Base-by-base conservation (phyloP, 306 rosid species). In the Prunus fruticosa region DNA sequence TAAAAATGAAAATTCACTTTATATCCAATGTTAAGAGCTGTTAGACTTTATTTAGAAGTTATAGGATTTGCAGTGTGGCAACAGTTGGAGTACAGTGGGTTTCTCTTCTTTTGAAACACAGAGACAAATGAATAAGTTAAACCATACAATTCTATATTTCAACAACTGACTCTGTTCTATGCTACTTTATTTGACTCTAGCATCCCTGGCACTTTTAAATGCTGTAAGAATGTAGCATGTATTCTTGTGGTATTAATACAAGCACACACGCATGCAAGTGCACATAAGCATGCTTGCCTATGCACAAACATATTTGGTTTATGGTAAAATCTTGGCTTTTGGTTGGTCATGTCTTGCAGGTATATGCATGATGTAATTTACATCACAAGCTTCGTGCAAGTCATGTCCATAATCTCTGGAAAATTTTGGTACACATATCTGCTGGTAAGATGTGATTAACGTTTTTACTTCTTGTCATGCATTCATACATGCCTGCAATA, bases 321-420 rank as follows among this genome's bases (percentile, higher is more conserved):
- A 27, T 7, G 15, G 54, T 38, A 66, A 57, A 52, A 18, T 79
- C 72, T 28, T 80, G 72, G 62, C 84, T 8, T 62, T 53, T 32
- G 25, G 3, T 56, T 30, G 67, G 54, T 83, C 12, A 15, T 80
- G 34, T 79, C 69, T 81, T 81, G 81, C 93, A 92, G 96, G 81
- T 94, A 92, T 86, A 84, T 93, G 67, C 98, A 91, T 58, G 98
- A 93, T 79, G 84, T 93, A 76, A 89, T 93, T 79, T 93, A 93
- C 86, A 95, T 95, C 70, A 91, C 99, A 67, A 79, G 97, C 92
- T 92, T 95, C 53, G 99, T 95, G 79, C 99, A 95, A 89, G 78
- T 95, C 62, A 82, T 84, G 84, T 95, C 99, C 80, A 87, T 95
- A 80, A 64, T 95, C 84, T 95, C 99, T 19, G 99, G 90, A 79